phyloP scores from a whole-genome alignment of 192 early-diverging fungal genomes.

The Ambispora gerdemannii region DNA sequence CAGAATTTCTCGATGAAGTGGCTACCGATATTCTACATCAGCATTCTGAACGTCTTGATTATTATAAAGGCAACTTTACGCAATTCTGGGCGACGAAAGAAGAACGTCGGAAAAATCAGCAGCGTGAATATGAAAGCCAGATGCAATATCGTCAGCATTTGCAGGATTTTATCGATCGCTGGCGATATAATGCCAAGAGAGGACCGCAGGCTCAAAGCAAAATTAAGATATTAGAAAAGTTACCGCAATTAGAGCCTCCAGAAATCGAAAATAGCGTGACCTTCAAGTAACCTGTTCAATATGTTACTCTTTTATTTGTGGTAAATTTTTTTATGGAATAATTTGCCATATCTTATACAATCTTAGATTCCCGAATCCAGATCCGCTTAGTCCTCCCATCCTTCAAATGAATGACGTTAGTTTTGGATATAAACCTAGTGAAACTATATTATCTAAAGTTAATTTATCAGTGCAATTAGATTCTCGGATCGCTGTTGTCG shows the following conservation, averaged over 20 bases:
- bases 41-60: constrained; percentile 89
- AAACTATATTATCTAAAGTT: constrained; percentile 78
- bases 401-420: constrained; percentile 89
- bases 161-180: constrained; percentile 97
- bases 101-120: constrained; percentile 86
- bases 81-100: constrained; percentile 85
- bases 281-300: constrained; percentile 54
- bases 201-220: constrained; percentile 96
- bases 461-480: constrained; percentile 96
- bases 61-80: constrained; percentile 94
- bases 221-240: constrained; percentile 97
- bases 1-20: constrained; percentile 93
- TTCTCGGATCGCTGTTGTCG: constrained; percentile 96
- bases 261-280: constrained; percentile 73
- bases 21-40: constrained; percentile 97
- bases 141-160: constrained; percentile 89
- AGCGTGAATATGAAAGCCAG: constrained; percentile 96
- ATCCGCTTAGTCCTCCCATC: constrained; percentile 93
- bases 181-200: constrained; percentile 98
- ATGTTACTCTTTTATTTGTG: no score
- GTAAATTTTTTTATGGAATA: no score
- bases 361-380: constrained; percentile 79
- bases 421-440: constrained; percentile 82
- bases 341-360: no score
- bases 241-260: constrained; percentile 87